Base-by-base conservation (phyloP, 768 basidiomycete genomes). In the Lactifluus volemus region DNA sequence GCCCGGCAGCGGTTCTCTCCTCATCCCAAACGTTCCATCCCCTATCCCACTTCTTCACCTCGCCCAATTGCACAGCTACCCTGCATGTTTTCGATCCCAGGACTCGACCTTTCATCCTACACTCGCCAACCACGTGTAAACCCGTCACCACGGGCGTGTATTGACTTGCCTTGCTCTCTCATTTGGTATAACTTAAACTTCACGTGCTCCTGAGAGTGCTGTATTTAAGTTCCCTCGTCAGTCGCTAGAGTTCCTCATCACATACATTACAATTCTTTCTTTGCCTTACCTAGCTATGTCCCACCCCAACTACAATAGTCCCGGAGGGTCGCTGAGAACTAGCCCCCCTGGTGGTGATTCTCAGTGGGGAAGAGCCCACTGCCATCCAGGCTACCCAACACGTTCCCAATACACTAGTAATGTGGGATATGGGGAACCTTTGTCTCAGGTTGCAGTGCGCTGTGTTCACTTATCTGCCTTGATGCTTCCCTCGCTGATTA, bases 231-330 rank as follows among this genome's bases (percentile, higher is more conserved):
- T 50, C 47, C 32, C 32, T 38, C 45, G 21, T 30, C n/a, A 41
- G n/a, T n/a, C n/a, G n/a, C n/a, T 39, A 30, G 14, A 30, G 5
- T 39, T 11, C 53, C 49, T 53, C 65, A 57, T 59, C 53, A 58
- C 53, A 53, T 62, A 62, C 59, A 30, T 55, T 65, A 61, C 53
- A 49, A 52, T 65, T 53, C 55, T 53, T 39, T 55, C 61, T 55
- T 65, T 59, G 48, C 55, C 57, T 65, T 65, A 63, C 30, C 61
- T 55, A 56, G 63, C 59, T 55, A 66, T 65, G 65, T 65, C 65
- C 50, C 17, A 53, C 59, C 39, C 25, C 55, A 58, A 65, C 62
- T 61, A 61, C 60, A 47, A 64, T 54, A 61, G 11, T 58, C 49
- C 36, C 44, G 59, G 51, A 55, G 58, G 65, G 64, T 32, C 41